Evolutionary conservation across 1,139 yeast species (phyloP).

Genomic region (Diutina catenulata): DNA sequence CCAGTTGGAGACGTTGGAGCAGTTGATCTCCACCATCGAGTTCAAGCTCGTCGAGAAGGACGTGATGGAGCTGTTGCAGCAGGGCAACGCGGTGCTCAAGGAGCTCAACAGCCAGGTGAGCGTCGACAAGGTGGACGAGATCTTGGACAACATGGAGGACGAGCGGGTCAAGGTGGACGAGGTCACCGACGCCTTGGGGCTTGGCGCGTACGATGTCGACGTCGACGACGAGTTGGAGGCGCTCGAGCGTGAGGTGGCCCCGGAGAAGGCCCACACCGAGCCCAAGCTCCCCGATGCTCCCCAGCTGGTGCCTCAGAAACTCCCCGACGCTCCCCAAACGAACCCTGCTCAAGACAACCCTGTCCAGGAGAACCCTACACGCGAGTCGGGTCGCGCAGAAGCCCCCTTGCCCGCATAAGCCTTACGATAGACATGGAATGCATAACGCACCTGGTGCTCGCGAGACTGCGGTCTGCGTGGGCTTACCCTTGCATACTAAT

Average conservation of each 20-base stretch:
- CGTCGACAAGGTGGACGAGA: conserved; percentile 64
- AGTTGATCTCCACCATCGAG: conserved; percentile 65
- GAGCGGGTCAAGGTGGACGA: conserved; percentile 71
- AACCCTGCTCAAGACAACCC: too few species aligned
- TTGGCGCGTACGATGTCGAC: background rate
- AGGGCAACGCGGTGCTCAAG: conserved; percentile 68
- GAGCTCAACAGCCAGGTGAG: conserved; percentile 70
- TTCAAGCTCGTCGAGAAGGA: conserved; percentile 83
- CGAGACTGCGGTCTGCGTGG: too few species aligned
- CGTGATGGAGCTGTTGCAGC: conserved; percentile 64
- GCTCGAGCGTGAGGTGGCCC: background rate
- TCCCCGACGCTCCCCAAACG: background rate
- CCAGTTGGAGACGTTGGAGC: conserved; percentile 70
- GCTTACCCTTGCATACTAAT: too few species aligned
- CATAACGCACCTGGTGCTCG: too few species aligned
- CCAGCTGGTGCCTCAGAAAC: background rate
- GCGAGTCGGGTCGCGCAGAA: too few species aligned
- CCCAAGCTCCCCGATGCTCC: background rate
- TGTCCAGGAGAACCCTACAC: too few species aligned
- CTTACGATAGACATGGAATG: too few species aligned
- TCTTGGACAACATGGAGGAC: conserved; percentile 78
- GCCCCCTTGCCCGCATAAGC: too few species aligned
- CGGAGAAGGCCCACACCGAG: background rate
- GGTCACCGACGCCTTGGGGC: conserved; percentile 36
- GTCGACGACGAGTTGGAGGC: conserved; percentile 4